These are phyloP conservation scores for Ilyonectria destructans DNA, from an alignment of 2,329 filamentous ascomycete genomes.

Conservation along the genomic window DNA sequence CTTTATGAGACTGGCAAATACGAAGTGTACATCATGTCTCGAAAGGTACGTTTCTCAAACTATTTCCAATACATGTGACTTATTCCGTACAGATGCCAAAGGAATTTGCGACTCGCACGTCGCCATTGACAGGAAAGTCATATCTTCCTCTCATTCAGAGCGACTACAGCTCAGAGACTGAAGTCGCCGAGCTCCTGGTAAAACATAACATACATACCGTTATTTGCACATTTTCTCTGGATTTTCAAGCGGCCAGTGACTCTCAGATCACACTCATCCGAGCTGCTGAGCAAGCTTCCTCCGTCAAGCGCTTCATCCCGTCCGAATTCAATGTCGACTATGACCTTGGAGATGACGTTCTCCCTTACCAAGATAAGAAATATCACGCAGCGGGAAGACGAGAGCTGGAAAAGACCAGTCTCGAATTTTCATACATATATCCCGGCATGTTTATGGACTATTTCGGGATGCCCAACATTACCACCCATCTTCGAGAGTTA, in stretches of 20 bases:
- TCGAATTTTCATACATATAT: slow-evolving; percentile 55
- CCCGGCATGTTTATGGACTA: slow-evolving; percentile 58
- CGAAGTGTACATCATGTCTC: slow-evolving; percentile 59
- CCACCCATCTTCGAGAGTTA: slow-evolving; percentile 47
- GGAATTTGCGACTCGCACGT: slow-evolving; percentile 1
- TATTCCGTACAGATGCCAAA: neutral
- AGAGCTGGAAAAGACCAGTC: slow-evolving; percentile 51
- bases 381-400: slow-evolving; percentile 49
- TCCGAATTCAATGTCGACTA: slow-evolving; percentile 59
- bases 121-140: slow-evolving; percentile 17
- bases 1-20: slow-evolving; percentile 56
- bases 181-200: slow-evolving; percentile 41
- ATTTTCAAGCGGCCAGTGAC: slow-evolving; percentile 49
- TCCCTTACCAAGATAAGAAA: slow-evolving; percentile 54
- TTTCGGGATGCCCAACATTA: slow-evolving; percentile 51
- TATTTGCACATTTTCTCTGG: slow-evolving; percentile 54
- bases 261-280: slow-evolving; percentile 54
- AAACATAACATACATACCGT: slow-evolving; percentile 48
- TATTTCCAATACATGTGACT: neutral
- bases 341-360: slow-evolving; percentile 51
- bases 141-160: slow-evolving; percentile 31
- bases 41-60: slow-evolving; percentile 52
- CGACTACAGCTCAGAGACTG: slow-evolving; percentile 48
- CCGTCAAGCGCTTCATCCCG: slow-evolving; percentile 55
- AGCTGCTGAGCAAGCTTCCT: slow-evolving; percentile 50